Base-by-base conservation (phyloP, 495 filamentous ascomycete species). In the Tuber microsphaerosporum region DNA sequence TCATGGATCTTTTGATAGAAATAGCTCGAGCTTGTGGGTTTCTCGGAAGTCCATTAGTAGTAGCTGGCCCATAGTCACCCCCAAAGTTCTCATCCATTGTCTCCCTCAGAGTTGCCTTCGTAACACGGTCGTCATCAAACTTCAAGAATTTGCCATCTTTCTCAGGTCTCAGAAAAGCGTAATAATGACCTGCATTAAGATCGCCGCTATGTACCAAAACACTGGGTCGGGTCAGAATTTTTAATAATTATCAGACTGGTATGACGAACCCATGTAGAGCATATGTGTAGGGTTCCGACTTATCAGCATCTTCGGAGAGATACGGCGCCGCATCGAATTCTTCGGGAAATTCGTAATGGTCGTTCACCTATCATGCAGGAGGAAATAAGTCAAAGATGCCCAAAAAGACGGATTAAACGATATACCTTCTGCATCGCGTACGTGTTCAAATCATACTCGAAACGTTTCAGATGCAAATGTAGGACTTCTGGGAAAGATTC, bases 181-280 rank as follows among this genome's bases (percentile, higher is more conserved):
- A 99, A 84, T 99, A 99, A 84, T 99, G 95, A n/a, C 95, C 95
- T 19, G 96, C 94, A 84, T 98, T 97, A 56, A 97, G 87, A 81
- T 97, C 95, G 71, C 95, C 95, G 77, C 93, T 97, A 82, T 99
- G 95, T 6, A 99, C 95, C 70, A 99, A 86, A 17, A 99, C 95
- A 76, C 81, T 82, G 46, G 7, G 20, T 42, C 17, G 70, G 43
- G 56, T 82, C 37, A 82, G 80, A 61, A 68, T 74, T 31, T 46
- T 45, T 1, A 41, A 56, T 37, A 70, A 41, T n/a, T 43, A 41
- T 72, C 71, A 17, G 37, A 44, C 34, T 37, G 69, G 41, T 2
- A 37, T 26, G 16, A 80, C 73, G 69, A 37, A 82, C 81, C 95
- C 94, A 82, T 98, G 95, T 26, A 99, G 85, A 81, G 97, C 89